Evolutionary conservation across 768 basidiomycete species (phyloP).

Genomic region (Pholiota conissans): DNA sequence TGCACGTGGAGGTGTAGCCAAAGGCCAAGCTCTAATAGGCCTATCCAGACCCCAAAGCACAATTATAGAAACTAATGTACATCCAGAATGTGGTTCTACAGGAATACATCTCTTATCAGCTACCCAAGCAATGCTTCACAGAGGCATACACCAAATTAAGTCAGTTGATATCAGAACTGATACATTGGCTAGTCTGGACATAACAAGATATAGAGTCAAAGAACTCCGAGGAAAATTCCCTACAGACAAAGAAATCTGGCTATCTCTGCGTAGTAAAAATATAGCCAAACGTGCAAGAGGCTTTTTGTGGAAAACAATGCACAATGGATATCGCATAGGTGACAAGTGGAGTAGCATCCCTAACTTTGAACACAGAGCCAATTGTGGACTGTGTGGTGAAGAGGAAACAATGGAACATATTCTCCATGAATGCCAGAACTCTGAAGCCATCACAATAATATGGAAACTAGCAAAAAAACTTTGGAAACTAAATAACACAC

Average conservation of each 20-base stretch:
- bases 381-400: conserved; percentile 8
- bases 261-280: neutral
- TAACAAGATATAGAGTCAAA: neutral
- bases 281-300: conserved; percentile 8
- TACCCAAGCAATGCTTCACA: neutral
- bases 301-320: conserved; percentile 19
- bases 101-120: neutral
- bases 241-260: conserved; percentile 12
- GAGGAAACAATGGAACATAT: conserved; percentile 18
- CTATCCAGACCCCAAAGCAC: neutral
- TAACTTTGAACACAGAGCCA: conserved; percentile 2
- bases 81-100: neutral
- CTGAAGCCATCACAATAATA: neutral
- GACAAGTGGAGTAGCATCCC: conserved; percentile 2
- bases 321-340: conserved; percentile 15
- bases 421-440: conserved; percentile 7
- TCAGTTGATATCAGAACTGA: neutral
- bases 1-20: neutral
- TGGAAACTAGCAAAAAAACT: conserved; percentile 9
- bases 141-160: neutral
- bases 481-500: no score
- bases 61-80: neutral
- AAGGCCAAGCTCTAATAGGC: neutral
- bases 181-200: neutral
- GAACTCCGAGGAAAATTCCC: neutral